Base-by-base conservation (phyloP, 257 asterid species). In the Solanum chiquidenum region DNA sequence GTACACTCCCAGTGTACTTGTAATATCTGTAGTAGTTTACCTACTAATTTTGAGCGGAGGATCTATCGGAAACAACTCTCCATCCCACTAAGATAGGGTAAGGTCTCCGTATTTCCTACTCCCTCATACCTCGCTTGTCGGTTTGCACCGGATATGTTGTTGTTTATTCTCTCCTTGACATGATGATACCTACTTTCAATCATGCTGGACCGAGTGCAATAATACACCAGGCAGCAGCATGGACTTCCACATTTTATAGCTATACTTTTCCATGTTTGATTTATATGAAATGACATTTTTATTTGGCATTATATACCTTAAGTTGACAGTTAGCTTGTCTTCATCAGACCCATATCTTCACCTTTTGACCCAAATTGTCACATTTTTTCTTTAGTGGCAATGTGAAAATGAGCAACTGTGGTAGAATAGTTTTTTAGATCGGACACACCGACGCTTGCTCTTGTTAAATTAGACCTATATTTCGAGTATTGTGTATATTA, bases 401-500 rank as follows among this genome's bases (percentile, higher is more conserved):
- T 27, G 3, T 16, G 37, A 44, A 4, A 42, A 25, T 79, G 64
- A 6, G 38, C 27, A 35, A 77, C 62, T 25, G n/a, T 4, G 13
- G 84, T 14, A 27, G 66, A 27, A 44, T 46, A 46, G 11, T 46
- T 7, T 18, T 44, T 79, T 7, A 13, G 0, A 80, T 80, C 68
- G 27, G 66, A 80, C 66, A 44, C 85, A 80, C 85, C 91, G 91
- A 91, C 92, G 88, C 68, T 86, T 86, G 52, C 86, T 83, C 88
- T 89, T 77, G 88, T 83, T 88, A 84, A 77, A 86, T 86, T 88
- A 55, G 89, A 14, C 10, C 8, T 77, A 42, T 77, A 80, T 80
- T 44, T 80, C 29, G 91, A 88, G 89, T 62, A 90, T 37, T 49
- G 91, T 85, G 90, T 5, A n/a, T 42, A 18, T 16, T 33, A 35